These are phyloP conservation scores for Ceratorhiza oryzae-sativae DNA, from an alignment of 1,284 basidiomycete genomes.

Conservation along the genomic window DNA sequence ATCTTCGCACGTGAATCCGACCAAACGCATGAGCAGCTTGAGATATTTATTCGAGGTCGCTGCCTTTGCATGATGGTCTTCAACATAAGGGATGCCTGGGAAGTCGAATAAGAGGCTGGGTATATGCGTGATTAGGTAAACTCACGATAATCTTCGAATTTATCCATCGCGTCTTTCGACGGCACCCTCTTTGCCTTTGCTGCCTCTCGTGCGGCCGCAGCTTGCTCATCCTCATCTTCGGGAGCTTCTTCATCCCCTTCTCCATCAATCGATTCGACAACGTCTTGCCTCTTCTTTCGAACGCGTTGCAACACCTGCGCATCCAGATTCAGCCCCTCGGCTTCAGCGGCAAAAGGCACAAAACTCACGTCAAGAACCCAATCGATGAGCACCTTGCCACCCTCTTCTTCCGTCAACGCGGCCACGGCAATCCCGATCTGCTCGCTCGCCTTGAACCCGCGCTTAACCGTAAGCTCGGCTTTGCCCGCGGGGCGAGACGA, in stretches of 20 bases:
- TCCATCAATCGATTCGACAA: constrained; percentile 74
- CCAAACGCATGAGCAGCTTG: constrained; percentile 80
- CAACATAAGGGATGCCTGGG: constrained; percentile 75
- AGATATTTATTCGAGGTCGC: constrained; percentile 78
- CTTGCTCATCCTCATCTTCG: constrained; percentile 54
- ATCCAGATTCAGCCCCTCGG: constrained; percentile 17
- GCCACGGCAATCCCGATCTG: constrained; percentile 86
- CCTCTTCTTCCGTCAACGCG: constrained; percentile 71
- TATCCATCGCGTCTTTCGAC: constrained; percentile 72
- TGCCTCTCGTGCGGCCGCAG: constrained; percentile 55
- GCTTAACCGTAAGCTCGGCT: constrained; percentile 81
- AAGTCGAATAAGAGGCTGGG: not conserved
- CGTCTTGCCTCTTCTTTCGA: constrained; percentile 68
- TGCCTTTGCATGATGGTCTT: constrained; percentile 74
- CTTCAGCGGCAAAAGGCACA: not conserved
- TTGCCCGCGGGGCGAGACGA: constrained; percentile 31
- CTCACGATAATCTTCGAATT: constrained; percentile 81
- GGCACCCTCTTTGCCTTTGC: constrained; percentile 55
- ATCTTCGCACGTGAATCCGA: constrained; percentile 67
- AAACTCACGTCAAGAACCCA: constrained; percentile 79
- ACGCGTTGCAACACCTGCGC: constrained; percentile 71
- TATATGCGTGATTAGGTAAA: not conserved
- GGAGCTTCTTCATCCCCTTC: constrained; percentile 50
- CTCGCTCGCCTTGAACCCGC: constrained; percentile 88
- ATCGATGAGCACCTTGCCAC: constrained; percentile 69